phyloP scores from a whole-genome alignment of 352 stramenopile species.

The Phytophthora crassamura region DNA sequence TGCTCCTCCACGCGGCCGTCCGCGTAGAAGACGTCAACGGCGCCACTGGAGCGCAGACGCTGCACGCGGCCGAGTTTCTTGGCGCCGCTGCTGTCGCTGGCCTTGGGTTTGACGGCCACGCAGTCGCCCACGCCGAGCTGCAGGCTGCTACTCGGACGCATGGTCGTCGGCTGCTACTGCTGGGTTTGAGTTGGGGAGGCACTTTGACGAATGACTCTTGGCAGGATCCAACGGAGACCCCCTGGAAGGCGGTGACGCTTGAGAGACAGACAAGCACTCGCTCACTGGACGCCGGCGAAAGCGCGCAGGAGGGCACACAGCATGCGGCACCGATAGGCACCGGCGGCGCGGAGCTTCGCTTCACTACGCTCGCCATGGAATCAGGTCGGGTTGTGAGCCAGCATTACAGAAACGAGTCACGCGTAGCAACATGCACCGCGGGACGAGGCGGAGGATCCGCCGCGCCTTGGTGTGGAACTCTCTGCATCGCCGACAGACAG shows the following conservation, averaged over 20 bases:
- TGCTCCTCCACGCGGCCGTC: constrained; percentile 59
- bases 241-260: constrained; percentile 13
- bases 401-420: too few relatives aligned
- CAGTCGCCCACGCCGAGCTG: constrained; percentile 35
- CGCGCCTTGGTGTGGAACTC: too few relatives aligned
- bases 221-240: constrained; percentile 20
- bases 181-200: constrained; percentile 1
- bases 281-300: background rate
- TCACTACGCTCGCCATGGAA: too few relatives aligned
- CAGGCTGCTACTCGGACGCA: constrained; percentile 23
- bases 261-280: background rate
- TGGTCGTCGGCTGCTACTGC: background rate
- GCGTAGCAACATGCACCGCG: too few relatives aligned
- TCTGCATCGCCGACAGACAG: too few relatives aligned
- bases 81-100: constrained; percentile 12
- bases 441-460: too few relatives aligned
- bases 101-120: constrained; percentile 41
- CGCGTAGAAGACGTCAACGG: constrained; percentile 62
- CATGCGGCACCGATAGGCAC: too few relatives aligned
- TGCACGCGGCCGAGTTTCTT: constrained; percentile 48
- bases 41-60: constrained; percentile 50
- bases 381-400: too few relatives aligned
- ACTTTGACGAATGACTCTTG: constrained; percentile 30
- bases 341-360: too few relatives aligned
- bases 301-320: too few relatives aligned